phyloP scores from a whole-genome alignment of 129 eudicot species.

The Dittrichia graveolens region DNA sequence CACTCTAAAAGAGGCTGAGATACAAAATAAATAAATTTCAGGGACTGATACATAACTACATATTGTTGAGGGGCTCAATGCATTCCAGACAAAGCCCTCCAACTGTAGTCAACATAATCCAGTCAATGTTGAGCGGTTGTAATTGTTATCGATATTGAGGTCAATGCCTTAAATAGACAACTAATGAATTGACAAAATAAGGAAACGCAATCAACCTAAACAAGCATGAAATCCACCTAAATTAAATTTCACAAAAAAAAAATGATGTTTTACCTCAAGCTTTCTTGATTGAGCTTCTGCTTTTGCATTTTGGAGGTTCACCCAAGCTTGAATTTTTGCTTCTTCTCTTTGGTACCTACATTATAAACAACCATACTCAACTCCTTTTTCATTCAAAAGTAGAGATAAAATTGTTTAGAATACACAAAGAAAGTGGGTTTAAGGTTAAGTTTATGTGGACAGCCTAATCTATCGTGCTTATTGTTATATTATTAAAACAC shows the following conservation, averaged over 20 bases:
- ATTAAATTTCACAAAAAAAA: neutral
- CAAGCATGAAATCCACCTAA: no score
- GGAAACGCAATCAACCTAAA: neutral
- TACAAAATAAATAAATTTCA: no score
- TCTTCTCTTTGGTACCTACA: constrained; percentile 85
- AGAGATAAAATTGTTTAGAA: neutral
- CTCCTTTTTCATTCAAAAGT: neutral
- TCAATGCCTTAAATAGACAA: no score
- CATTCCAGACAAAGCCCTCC: constrained; percentile 29
- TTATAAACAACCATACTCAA: neutral
- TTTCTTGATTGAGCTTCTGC: constrained; percentile 92
- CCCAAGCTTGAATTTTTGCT: constrained; percentile 92
- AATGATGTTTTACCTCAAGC: constrained; percentile 63
- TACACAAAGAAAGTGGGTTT: neutral
- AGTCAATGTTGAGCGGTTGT: no score
- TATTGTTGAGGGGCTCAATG: constrained; percentile 18
- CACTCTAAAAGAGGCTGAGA: no score
- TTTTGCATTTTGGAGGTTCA: constrained; percentile 84
- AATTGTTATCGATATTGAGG: no score
- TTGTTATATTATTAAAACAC: no score
- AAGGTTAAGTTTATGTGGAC: no score
- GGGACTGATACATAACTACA: no score
- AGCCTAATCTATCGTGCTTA: no score
- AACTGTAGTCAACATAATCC: constrained; percentile 26
- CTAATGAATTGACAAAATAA: no score